A percentile compares a stretch with the other conserved stretches of the same genome.
These are phyloP conservation scores for Psilocybe cubensis DNA, from an alignment of 768 basidiomycete species.

Conservation along the genomic window DNA sequence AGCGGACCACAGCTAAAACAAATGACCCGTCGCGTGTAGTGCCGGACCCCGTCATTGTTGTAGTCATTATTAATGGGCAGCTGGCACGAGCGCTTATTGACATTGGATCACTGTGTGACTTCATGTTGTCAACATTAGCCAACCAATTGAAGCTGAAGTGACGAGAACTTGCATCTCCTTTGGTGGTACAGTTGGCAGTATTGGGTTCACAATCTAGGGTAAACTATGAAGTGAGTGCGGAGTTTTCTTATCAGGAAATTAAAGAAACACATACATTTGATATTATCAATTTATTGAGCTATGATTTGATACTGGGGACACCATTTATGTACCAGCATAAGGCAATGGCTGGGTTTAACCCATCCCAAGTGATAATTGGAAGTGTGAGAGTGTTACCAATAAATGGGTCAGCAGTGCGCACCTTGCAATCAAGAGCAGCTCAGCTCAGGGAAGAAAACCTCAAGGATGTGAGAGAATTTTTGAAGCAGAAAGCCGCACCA, in stretches of 20 bases:
- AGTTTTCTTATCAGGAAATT: conserved; percentile 38
- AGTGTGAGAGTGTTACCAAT: conserved; percentile 21
- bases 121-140: conserved; percentile 37
- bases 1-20: conserved; percentile 22
- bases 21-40: conserved; percentile 22
- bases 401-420: conserved; percentile 10
- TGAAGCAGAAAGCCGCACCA: conserved; percentile 24
- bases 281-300: conserved; percentile 40
- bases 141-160: conserved; percentile 36
- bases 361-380: conserved; percentile 27
- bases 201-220: conserved; percentile 40
- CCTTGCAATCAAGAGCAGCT: conserved; percentile 11
- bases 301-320: conserved; percentile 45
- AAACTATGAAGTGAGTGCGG: conserved; percentile 24
- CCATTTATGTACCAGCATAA: conserved; percentile 40
- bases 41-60: conserved; percentile 36
- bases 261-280: conserved; percentile 35
- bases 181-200: conserved; percentile 35
- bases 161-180: conserved; percentile 27
- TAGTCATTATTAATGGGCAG: conserved; percentile 32
- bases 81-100: conserved; percentile 37
- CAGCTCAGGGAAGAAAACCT: conserved; percentile 11
- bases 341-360: conserved; percentile 28
- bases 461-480: conserved; percentile 10
- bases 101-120: conserved; percentile 41